A percentile compares a stretch with the other conserved stretches of the same genome.
phyloP scores from a whole-genome alignment of 768 basidiomycete species.

The Tulasnella sp. region DNA sequence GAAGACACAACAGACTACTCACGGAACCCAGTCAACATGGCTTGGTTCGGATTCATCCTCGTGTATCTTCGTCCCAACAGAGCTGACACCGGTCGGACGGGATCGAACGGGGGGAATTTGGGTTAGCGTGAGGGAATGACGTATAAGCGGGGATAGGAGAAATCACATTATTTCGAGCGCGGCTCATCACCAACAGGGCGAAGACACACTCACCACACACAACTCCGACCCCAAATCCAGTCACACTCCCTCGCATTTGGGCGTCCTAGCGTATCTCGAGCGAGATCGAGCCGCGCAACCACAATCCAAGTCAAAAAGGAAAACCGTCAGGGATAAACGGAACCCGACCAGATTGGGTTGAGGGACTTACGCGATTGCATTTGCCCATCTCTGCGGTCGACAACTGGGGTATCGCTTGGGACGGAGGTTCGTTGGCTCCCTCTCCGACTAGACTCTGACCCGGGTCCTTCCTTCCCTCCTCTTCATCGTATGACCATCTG shows the following conservation, averaged over 20 bases:
- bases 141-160: not conserved
- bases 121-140: not conserved
- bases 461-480: too few species aligned
- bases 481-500: too few species aligned
- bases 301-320: not conserved
- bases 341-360: not conserved
- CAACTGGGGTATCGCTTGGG: not conserved
- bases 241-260: slow-evolving; percentile 7
- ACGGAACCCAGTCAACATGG: slow-evolving; percentile 1
- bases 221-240: slow-evolving; percentile 2
- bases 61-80: not conserved
- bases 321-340: not conserved
- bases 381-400: not conserved
- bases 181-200: not conserved
- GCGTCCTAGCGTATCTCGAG: not conserved
- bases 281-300: not conserved
- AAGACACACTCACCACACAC: not conserved
- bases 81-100: not conserved
- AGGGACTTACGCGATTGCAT: not conserved
- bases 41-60: slow-evolving; percentile 1
- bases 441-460: too few species aligned
- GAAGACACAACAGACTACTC: not conserved
- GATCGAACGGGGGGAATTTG: not conserved
- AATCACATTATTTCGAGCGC: not conserved
- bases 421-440: too few species aligned